A percentile compares a stretch with the other conserved stretches of the same genome.
These are phyloP conservation scores for Geotrichum macrosporum DNA, from an alignment of 1,139 yeast species.

Conservation along the genomic window DNA sequence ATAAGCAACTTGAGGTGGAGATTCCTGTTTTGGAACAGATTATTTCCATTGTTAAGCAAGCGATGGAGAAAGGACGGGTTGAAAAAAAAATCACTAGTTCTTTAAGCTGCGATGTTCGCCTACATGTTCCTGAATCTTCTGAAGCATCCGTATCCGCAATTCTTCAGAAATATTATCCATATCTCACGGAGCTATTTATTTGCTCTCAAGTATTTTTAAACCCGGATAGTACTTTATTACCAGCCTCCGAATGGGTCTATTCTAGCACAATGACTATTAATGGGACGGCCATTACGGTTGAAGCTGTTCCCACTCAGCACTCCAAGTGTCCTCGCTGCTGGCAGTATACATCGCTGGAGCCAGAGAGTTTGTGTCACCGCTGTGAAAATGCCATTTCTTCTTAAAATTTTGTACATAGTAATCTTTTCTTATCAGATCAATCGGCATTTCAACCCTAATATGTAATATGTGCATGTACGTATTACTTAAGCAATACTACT, in stretches of 20 bases:
- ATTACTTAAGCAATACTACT: no score
- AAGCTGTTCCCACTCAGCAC: constrained; percentile 45
- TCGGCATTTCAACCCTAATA: no score
- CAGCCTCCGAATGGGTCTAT: constrained; percentile 34
- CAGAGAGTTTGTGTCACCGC: constrained; percentile 58
- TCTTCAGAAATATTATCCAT: constrained; percentile 28
- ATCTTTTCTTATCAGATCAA: no score
- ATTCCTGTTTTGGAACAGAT: constrained; percentile 44
- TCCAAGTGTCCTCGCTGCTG: constrained; percentile 91
- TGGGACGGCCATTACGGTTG: constrained; percentile 37
- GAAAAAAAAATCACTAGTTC: constrained; percentile 56
- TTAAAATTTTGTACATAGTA: not conserved
- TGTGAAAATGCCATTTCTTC: constrained; percentile 48
- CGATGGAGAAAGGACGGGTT: constrained; percentile 47
- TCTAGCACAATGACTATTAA: constrained; percentile 32
- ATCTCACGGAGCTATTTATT: constrained; percentile 55
- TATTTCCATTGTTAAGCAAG: constrained; percentile 48
- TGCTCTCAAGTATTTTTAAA: constrained; percentile 54
- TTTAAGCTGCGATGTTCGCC: constrained; percentile 52
- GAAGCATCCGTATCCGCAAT: constrained; percentile 24
- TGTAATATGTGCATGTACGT: no score
- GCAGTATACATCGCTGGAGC: constrained; percentile 59
- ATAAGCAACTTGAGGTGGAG: constrained; percentile 34
- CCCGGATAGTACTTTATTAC: constrained; percentile 25
- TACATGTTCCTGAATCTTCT: constrained; percentile 30